Conservation (phyloP, 805 yeast species). For the Yarrowia sp. region DNA sequence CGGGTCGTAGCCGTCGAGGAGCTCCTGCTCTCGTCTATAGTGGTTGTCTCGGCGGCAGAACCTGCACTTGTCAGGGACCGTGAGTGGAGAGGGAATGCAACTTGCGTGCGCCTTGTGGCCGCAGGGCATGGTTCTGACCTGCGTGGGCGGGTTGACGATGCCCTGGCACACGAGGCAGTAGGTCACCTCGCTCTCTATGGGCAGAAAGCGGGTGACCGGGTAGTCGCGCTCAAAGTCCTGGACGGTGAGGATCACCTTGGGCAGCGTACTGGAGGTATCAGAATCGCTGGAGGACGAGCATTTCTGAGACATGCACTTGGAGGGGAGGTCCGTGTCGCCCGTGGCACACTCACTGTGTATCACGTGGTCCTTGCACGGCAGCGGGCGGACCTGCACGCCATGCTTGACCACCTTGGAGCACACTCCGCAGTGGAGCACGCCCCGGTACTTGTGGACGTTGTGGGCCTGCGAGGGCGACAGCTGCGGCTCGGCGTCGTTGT, state of each 20-base stretch:
- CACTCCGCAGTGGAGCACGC: constrained; percentile 4
- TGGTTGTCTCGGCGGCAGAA: constrained; percentile 15
- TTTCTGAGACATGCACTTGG: constrained; percentile 3
- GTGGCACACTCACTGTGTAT: neutral
- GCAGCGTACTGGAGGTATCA: neutral
- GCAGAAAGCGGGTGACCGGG: constrained; percentile 8
- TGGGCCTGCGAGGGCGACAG: neutral
- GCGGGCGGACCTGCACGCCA: neutral
- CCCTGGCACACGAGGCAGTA: constrained; percentile 18
- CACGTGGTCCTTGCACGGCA: constrained; percentile 4
- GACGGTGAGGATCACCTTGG: constrained; percentile 11
- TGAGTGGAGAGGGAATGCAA: neutral
- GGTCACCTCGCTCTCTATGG: neutral
- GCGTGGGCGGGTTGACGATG: neutral
- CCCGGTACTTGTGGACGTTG: constrained; percentile 9
- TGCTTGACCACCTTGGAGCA: neutral
- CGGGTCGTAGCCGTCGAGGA: constrained; percentile 20
- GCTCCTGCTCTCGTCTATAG: constrained; percentile 17
- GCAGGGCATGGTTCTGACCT: constrained; percentile 20
- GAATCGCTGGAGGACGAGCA: neutral
- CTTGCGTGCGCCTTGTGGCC: constrained; percentile 5
- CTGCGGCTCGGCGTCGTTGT: neutral
- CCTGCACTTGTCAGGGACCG: constrained; percentile 8
- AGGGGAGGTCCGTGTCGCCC: neutral
- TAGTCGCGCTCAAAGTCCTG: constrained; percentile 17